Evolutionary conservation across 176 grass and related monocot genomes (phyloP).

Genomic region (Musa beccarii): DNA sequence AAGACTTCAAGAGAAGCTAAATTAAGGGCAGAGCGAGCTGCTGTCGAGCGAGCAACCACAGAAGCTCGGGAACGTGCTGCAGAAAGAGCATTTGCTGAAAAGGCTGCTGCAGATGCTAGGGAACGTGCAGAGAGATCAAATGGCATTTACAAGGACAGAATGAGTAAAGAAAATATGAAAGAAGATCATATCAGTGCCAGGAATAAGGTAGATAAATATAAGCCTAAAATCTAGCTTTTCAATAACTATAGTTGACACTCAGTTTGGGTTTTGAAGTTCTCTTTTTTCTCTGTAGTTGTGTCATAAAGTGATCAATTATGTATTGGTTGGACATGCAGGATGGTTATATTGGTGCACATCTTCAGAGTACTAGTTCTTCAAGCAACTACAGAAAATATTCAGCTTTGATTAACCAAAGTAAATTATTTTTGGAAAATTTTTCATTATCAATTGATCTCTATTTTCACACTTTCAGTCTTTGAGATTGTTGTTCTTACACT

Average conservation of each 20-base stretch:
- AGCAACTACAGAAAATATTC: conserved; percentile 29
- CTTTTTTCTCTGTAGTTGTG: background rate
- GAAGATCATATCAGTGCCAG: conserved; percentile 40
- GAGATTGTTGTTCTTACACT: background rate
- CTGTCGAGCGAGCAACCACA: conserved; percentile 76
- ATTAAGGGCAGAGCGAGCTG: conserved; percentile 77
- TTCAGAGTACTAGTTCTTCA: conserved; percentile 40
- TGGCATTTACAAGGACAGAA: conserved; percentile 34
- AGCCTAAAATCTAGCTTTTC: conserved; percentile 2
- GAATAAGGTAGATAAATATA: conserved; percentile 47
- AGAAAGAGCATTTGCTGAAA: conserved; percentile 75
- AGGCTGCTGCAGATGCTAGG: conserved; percentile 59
- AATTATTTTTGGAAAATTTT: conserved; percentile 16
- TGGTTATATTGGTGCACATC: conserved; percentile 13
- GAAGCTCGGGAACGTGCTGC: conserved; percentile 81
- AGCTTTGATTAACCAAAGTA: conserved; percentile 41
- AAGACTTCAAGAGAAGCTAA: conserved; percentile 67
- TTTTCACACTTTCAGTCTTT: conserved; percentile 8
- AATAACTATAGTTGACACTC: no score
- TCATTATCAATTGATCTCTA: conserved; percentile 2
- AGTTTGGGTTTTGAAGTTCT: no score
- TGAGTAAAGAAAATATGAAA: background rate
- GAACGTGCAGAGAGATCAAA: conserved; percentile 54
- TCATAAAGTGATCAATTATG: background rate
- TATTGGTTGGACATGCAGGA: background rate